These are phyloP conservation scores for Metschnikowia borealis DNA, from an alignment of 805 yeast species.

Conservation along the genomic window DNA sequence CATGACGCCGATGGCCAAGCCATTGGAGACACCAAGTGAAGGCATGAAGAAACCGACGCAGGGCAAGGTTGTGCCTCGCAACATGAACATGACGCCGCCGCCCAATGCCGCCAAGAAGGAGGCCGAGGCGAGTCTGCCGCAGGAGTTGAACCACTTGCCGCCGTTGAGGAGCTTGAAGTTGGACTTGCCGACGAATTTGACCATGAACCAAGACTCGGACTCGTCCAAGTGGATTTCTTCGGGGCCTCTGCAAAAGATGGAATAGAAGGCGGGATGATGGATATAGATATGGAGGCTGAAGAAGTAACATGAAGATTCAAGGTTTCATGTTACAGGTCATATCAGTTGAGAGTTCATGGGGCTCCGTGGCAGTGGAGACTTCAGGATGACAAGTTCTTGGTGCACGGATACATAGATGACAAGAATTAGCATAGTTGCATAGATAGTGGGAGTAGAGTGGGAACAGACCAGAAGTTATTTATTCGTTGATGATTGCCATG, in stretches of 20 bases:
- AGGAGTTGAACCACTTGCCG: slow-evolving; percentile 32
- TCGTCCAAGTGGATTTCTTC: slow-evolving; percentile 5
- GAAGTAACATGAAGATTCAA: no score
- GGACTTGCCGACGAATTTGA: slow-evolving; percentile 44
- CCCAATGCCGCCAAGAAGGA: not conserved
- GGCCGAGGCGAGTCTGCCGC: not conserved
- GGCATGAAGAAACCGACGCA: not conserved
- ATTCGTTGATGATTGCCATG: no score
- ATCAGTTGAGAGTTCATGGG: no score
- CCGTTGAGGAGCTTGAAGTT: slow-evolving; percentile 48
- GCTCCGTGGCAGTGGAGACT: no score
- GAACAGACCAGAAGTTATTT: no score
- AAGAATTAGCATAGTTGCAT: no score
- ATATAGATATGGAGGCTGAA: no score
- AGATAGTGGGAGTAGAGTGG: no score
- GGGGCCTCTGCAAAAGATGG: slow-evolving; percentile 3
- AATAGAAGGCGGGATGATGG: not conserved
- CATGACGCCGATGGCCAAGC: slow-evolving; percentile 25
- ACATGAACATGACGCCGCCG: slow-evolving; percentile 1
- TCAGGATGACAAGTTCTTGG: no score
- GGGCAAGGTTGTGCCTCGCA: not conserved
- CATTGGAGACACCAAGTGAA: not conserved
- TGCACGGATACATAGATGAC: no score
- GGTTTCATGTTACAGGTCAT: no score
- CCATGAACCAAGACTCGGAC: slow-evolving; percentile 10